Conservation (phyloP, 169 alveolate genomes). For the Eimeria zaria region DNA sequence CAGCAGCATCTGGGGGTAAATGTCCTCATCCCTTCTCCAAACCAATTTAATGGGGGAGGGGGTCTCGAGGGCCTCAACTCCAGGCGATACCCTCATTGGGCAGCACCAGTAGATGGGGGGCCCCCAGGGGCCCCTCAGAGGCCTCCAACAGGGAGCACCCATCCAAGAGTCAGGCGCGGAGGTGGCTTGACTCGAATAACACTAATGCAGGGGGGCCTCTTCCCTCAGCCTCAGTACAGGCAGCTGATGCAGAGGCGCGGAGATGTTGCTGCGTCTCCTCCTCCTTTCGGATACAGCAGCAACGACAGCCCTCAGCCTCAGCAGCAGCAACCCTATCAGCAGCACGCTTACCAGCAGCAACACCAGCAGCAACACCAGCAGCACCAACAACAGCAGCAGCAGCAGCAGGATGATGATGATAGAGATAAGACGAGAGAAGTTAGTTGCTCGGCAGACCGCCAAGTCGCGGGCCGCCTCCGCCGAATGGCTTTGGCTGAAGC, state of each 20-base stretch:
- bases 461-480: slow-evolving; percentile 1
- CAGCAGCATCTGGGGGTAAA: neutral
- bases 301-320: slow-evolving; percentile 33
- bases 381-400: slow-evolving; percentile 35
- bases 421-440: neutral
- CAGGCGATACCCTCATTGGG: neutral
- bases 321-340: neutral
- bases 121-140: neutral
- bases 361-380: neutral
- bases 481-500: slow-evolving; percentile 67
- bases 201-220: neutral
- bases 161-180: slow-evolving; percentile 10
- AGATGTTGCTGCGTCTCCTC: slow-evolving; percentile 39
- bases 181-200: slow-evolving; percentile 38
- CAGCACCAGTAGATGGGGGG: neutral
- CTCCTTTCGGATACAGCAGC: slow-evolving; percentile 22
- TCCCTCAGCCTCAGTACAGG: slow-evolving; percentile 31
- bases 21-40: neutral
- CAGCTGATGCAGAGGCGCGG: slow-evolving; percentile 63
- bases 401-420: neutral
- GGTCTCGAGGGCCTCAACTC: neutral
- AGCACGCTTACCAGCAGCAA: neutral
- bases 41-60: neutral
- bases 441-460: neutral
- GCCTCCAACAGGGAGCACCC: slow-evolving; percentile 1